phyloP scores from a whole-genome alignment of 176 grass and related monocot genomes.

The Raddia distichophylla region DNA sequence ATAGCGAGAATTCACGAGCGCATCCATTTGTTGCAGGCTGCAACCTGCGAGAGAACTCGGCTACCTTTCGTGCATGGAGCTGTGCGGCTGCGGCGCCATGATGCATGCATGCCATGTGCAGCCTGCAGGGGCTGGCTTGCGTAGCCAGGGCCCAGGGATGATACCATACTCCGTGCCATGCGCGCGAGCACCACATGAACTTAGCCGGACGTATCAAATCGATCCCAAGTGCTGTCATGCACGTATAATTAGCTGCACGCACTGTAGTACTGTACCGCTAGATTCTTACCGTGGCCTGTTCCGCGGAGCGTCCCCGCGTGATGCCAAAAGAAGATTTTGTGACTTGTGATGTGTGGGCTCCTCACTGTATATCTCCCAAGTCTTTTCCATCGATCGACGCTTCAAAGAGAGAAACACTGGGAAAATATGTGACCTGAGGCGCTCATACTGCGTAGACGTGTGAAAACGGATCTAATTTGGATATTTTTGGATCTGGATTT shows the following conservation, averaged over 20 bases:
- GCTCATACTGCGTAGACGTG: no score
- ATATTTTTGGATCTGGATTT: no score
- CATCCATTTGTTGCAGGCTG: no score
- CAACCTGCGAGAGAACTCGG: no score
- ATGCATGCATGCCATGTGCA: background rate
- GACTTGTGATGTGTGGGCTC: conserved; percentile 4
- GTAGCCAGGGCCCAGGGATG: no score
- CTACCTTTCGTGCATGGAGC: background rate
- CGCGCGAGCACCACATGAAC: background rate
- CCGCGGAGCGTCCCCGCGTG: background rate
- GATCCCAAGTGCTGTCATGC: conserved; percentile 9
- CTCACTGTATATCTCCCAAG: background rate
- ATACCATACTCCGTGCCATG: background rate
- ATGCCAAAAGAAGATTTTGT: conserved; percentile 18
- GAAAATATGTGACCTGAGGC: no score
- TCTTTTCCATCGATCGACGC: background rate
- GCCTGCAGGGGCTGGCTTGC: background rate
- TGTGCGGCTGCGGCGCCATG: background rate
- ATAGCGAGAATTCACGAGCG: no score
- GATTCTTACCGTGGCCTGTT: conserved; percentile 35
- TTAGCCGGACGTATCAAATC: conserved; percentile 30
- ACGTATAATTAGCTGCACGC: no score
- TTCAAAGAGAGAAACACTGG: background rate
- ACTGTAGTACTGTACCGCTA: background rate
- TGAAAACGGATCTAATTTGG: no score